These are phyloP conservation scores for Eimeria acervulina DNA, from an alignment of 169 alveolate genomes.

Conservation along the genomic window DNA sequence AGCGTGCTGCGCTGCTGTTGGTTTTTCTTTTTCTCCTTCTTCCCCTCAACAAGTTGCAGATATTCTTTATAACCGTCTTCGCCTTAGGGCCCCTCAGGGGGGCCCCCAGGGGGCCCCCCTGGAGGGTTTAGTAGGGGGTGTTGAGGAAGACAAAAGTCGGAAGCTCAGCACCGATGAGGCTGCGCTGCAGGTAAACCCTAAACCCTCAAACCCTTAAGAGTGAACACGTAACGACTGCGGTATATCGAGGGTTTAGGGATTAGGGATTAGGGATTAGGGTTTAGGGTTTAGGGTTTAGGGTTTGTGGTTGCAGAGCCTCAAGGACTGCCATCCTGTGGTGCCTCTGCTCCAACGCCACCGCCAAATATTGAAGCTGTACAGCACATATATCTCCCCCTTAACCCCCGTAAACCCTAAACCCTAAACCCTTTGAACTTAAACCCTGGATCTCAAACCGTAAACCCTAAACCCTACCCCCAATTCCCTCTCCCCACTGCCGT, in stretches of 20 bases:
- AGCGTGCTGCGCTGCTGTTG: conserved; percentile 12
- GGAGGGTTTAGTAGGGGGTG: neutral
- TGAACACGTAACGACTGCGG: neutral
- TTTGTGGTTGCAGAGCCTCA: conserved; percentile 26
- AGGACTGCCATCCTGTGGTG: conserved; percentile 81
- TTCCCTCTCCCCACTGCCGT: neutral
- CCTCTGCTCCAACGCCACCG: conserved; percentile 76
- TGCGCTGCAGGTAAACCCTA: conserved; percentile 48
- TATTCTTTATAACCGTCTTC: conserved; percentile 31
- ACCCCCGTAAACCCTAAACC: conserved; percentile 68
- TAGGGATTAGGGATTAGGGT: too few relatives aligned
- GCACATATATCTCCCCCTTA: conserved; percentile 75
- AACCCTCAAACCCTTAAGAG: conserved; percentile 1
- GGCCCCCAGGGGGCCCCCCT: too few relatives aligned
- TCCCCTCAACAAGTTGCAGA: conserved; percentile 69
- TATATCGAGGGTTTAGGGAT: neutral
- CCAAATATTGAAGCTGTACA: conserved; percentile 68
- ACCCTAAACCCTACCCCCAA: neutral
- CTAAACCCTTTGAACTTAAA: neutral
- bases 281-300: neutral
- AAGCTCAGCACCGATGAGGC: conserved; percentile 34
- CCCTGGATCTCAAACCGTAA: neutral
- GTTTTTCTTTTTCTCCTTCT: neutral
- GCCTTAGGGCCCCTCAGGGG: neutral
- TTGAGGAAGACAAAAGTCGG: neutral